Evolutionary conservation across 139 green algal genomes (phyloP).

Genomic region (Ulvella scutata): DNA sequence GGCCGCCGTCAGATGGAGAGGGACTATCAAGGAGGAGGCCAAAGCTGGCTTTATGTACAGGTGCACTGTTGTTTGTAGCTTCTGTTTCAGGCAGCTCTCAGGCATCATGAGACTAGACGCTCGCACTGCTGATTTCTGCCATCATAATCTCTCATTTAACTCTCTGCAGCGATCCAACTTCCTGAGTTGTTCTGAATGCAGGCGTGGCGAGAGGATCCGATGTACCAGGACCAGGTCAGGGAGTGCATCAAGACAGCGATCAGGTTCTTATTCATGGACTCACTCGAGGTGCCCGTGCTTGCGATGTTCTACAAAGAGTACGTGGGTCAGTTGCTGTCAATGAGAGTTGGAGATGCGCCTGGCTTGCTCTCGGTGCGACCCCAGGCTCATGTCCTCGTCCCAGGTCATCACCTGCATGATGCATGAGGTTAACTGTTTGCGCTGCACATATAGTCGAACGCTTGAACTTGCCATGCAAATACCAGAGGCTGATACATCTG

Average conservation of each 20-base stretch:
- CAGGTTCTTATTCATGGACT: slow-evolving; percentile 34
- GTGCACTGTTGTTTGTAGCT: background rate
- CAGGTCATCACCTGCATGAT: background rate
- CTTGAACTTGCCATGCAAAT: too few species aligned
- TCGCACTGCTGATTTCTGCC: background rate
- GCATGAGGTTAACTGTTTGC: too few species aligned
- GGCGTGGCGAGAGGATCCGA: slow-evolving; percentile 21
- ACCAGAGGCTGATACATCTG: too few species aligned
- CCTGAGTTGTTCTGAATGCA: background rate
- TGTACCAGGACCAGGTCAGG: slow-evolving; percentile 25
- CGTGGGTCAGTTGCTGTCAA: background rate
- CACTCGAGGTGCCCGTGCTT: slow-evolving; percentile 46
- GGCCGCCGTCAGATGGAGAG: too few species aligned
- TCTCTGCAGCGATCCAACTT: background rate
- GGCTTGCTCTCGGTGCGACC: slow-evolving; percentile 6
- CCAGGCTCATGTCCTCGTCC: background rate
- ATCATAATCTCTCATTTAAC: background rate
- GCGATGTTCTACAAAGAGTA: slow-evolving; percentile 57
- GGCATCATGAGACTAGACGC: background rate
- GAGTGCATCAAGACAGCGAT: slow-evolving; percentile 34
- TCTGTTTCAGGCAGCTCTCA: background rate
- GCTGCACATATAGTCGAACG: too few species aligned
- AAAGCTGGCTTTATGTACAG: background rate
- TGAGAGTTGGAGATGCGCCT: slow-evolving; percentile 5
- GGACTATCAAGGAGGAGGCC: background rate